A percentile compares a stretch with the other conserved stretches of the same genome.
These are phyloP conservation scores for Fraxinus cuspidata DNA, from an alignment of 257 asterid genomes.

Conservation along the genomic window DNA sequence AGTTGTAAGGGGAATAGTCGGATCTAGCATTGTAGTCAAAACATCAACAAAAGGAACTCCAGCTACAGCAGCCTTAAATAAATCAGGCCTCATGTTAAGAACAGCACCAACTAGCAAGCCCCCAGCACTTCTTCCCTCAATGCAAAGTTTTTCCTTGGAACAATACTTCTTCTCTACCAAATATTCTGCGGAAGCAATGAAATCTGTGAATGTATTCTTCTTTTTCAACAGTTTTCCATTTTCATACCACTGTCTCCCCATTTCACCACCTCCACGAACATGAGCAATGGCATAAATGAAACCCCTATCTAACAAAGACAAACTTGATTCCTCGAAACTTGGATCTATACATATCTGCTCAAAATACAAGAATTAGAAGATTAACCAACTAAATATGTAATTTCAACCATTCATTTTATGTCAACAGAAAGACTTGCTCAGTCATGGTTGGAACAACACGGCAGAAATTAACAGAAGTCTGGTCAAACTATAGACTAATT, in stretches of 20 bases:
- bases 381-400: neutral
- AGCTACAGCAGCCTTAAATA: constrained; percentile 86
- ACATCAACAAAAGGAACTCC: constrained; percentile 97
- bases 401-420: neutral
- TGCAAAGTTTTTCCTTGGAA: constrained; percentile 81
- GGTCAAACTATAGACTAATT: neutral
- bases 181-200: constrained; percentile 81
- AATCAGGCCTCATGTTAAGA: constrained; percentile 89
- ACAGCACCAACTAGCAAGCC: constrained; percentile 95
- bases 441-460: constrained; percentile 4
- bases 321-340: constrained; percentile 67
- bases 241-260: constrained; percentile 99
- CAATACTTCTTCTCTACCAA: constrained; percentile 77
- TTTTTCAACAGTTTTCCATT: constrained; percentile 86
- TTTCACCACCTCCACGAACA: constrained; percentile 98
- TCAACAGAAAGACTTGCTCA: neutral
- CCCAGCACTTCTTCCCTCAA: constrained; percentile 96
- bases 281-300: constrained; percentile 78
- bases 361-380: constrained; percentile 33
- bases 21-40: constrained; percentile 96
- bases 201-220: constrained; percentile 89
- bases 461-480: neutral
- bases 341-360: constrained; percentile 86
- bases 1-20: constrained; percentile 94
- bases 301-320: constrained; percentile 91